Evolutionary conservation across 306 rosid species (phyloP).

Genomic region (Acacia acuminata): DNA sequence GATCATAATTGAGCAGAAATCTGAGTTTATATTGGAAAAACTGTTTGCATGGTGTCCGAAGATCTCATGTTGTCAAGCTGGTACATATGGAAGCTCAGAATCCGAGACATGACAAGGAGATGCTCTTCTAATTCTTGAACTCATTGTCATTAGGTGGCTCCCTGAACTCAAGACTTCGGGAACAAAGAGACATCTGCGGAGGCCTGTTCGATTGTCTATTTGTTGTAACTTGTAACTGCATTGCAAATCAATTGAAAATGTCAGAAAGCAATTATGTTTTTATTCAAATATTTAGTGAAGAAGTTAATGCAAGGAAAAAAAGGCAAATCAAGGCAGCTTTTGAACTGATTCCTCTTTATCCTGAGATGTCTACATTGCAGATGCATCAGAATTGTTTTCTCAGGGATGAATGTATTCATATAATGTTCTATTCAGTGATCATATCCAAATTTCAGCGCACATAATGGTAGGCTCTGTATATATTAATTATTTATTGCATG

Average conservation of each 20-base stretch:
- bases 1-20: slow-evolving; percentile 29
- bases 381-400: slow-evolving; percentile 5
- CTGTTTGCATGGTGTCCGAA: slow-evolving; percentile 23
- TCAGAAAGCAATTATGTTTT: slow-evolving; percentile 17
- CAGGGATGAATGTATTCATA: background rate
- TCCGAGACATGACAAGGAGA: slow-evolving; percentile 80
- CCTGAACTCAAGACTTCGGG: slow-evolving; percentile 49
- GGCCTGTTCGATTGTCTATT: slow-evolving; percentile 64
- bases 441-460: background rate
- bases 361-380: background rate
- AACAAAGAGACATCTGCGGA: slow-evolving; percentile 54
- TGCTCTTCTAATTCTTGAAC: slow-evolving; percentile 65
- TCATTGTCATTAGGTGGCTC: slow-evolving; percentile 30
- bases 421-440: background rate
- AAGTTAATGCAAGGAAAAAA: background rate
- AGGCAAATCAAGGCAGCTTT: background rate
- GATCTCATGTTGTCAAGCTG: slow-evolving; percentile 24
- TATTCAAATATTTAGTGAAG: background rate
- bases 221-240: slow-evolving; percentile 67
- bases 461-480: background rate
- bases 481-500: background rate
- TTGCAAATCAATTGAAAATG: slow-evolving; percentile 35
- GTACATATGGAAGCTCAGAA: slow-evolving; percentile 70
- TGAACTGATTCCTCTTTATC: background rate
- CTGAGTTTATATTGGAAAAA: slow-evolving; percentile 26